Evolutionary conservation across 129 eudicot species (phyloP), one percentile per base, ranked within the genome.

Genomic region (Kitagawia praeruptora): DNA sequence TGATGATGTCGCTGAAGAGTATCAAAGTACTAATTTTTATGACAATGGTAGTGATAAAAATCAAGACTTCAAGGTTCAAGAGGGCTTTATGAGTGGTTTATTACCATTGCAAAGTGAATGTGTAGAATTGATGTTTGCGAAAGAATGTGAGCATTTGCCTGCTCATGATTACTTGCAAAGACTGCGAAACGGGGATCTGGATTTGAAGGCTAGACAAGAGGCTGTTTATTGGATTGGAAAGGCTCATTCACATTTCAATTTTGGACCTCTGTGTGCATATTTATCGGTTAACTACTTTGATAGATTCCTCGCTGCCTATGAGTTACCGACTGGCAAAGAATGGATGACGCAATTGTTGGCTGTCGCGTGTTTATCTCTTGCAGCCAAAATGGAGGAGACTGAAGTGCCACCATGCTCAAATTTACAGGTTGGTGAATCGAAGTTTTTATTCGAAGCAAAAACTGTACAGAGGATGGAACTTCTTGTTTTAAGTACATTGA

Each of bases 281-380:
- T 45, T 45, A 45, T 45, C 47, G 0, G 47, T 45, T 9, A 45
- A 45, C 9, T 45, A 45, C 47, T 45, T 45, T 2, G 47, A 45
- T 80, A 79, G 96, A 72, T 91, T 88, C 83, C 90, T 91, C 61
- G 83, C 92, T 63, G 85, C 81, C 77, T 86, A 88, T 85, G 90
- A 90, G 54, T 74, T 90, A n/a, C 96, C 90, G 91, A 84, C 86
- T 80, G 87, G 82, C 82, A 88, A 88, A 80, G 83, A 78, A 79
- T 90, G 96, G 92, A 90, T 88, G 96, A 88, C 86, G 89, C 96
- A 90, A 45, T 80, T 90, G 77, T 84, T 90, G 75, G 90, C 90
- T 70, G 89, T 90, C 42, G 81, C 96, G n/a, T 90, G 96, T 83
- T 58, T 86, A 76, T 86, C 90, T 18, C 82, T 90, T 56, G 96